phyloP scores from a whole-genome alignment of 805 yeast species.

The Kodamaea sagamina region DNA sequence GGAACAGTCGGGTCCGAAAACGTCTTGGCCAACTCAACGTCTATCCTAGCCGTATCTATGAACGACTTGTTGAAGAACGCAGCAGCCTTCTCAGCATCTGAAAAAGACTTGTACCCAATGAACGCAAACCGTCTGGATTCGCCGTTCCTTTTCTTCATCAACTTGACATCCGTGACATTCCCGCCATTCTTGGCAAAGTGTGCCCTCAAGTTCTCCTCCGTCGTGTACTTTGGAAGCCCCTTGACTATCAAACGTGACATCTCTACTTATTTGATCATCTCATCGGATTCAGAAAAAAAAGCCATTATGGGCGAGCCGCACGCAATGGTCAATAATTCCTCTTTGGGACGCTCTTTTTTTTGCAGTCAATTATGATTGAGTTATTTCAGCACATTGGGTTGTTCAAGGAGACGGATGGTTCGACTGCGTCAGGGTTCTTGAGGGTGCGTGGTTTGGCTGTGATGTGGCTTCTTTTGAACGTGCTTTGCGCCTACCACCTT shows the following conservation, averaged over 20 bases:
- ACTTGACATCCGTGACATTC: slow-evolving; percentile 82
- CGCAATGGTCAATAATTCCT: neutral
- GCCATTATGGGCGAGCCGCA: neutral
- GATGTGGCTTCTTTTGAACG: neutral
- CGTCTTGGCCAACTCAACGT: slow-evolving; percentile 80
- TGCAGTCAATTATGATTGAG: slow-evolving; percentile 10
- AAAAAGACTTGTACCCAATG: slow-evolving; percentile 73
- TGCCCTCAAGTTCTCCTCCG: slow-evolving; percentile 68
- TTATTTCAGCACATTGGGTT: slow-evolving; percentile 10
- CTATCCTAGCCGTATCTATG: slow-evolving; percentile 78
- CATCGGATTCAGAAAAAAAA: slow-evolving; percentile 6
- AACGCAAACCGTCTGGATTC: slow-evolving; percentile 92
- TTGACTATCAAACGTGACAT: slow-evolving; percentile 92
- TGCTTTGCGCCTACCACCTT: slow-evolving; percentile 2
- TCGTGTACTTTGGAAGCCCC: slow-evolving; percentile 77
- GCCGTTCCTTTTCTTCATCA: slow-evolving; percentile 79
- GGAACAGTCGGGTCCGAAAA: slow-evolving; percentile 84
- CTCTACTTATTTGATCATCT: slow-evolving; percentile 15
- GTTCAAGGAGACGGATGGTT: neutral
- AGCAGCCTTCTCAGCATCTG: slow-evolving; percentile 79
- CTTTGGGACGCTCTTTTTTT: slow-evolving; percentile 3
- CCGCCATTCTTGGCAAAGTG: slow-evolving; percentile 61
- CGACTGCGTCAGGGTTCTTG: slow-evolving; percentile 2
- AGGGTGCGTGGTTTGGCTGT: slow-evolving; percentile 2
- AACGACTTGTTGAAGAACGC: slow-evolving; percentile 73